phyloP scores from a whole-genome alignment of 2,329 filamentous ascomycete species.

The Monosporascus sp. region DNA sequence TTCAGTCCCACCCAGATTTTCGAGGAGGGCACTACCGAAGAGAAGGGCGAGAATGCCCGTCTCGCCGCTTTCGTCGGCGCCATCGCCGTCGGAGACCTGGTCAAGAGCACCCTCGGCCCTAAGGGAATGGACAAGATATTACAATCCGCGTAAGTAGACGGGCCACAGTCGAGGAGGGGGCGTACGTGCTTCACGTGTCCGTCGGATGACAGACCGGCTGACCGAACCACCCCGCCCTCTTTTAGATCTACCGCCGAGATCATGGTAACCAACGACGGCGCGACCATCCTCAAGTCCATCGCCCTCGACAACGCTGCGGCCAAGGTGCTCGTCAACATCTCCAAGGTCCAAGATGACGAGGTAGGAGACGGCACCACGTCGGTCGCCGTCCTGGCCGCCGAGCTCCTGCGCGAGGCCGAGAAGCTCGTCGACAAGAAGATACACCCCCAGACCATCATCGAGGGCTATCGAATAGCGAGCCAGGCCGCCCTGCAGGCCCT shows the following conservation, averaged over 20 bases:
- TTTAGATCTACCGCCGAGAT: conserved; percentile 87
- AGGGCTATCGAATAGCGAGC: conserved; percentile 97
- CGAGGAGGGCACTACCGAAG: conserved; percentile 91
- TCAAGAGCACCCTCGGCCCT: conserved; percentile 94
- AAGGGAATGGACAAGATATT: conserved; percentile 99
- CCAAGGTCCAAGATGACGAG: conserved; percentile 98
- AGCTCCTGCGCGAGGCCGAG: conserved; percentile 92
- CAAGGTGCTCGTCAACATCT: conserved; percentile 98
- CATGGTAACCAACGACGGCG: conserved; percentile 98
- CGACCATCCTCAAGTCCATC: conserved; percentile 97
- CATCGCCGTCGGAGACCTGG: conserved; percentile 93
- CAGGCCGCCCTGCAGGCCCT: conserved; percentile 80
- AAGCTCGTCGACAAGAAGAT: conserved; percentile 98
- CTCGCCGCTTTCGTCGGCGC: conserved; percentile 97
- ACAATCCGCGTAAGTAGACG: conserved; percentile 74
- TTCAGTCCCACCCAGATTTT: conserved; percentile 97
- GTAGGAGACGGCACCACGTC: conserved; percentile 97
- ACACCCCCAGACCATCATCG: conserved; percentile 98
- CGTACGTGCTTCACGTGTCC: no score
- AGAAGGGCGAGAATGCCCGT: conserved; percentile 98
- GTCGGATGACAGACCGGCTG: not conserved
- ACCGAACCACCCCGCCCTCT: conserved; percentile 16
- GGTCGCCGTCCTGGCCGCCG: conserved; percentile 91
- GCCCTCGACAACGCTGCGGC: conserved; percentile 97
- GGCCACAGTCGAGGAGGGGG: no score